Conservation (phyloP, 179 eudicot species). For the Vitellaria paradoxa region DNA sequence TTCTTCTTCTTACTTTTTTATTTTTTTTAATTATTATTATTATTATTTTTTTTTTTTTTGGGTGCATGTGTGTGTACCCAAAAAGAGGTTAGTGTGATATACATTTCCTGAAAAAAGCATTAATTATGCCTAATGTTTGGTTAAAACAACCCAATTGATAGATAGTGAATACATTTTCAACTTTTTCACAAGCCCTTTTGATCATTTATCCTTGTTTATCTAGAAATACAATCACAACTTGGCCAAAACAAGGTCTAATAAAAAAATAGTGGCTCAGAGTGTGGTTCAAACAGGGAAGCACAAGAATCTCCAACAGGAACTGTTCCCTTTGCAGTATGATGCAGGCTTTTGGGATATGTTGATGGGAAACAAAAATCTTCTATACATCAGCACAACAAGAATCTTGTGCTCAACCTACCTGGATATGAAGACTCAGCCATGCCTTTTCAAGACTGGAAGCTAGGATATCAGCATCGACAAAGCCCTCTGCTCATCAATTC, state of each 20-base stretch:
- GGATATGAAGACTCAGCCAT: constrained; percentile 64
- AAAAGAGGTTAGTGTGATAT: not conserved
- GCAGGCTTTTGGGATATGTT: not conserved
- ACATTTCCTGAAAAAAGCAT: not conserved
- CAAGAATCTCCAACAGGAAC: not conserved
- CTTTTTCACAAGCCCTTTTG: not conserved
- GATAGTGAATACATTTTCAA: not conserved
- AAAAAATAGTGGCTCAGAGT: not conserved
- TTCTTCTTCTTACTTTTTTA: too few relatives aligned
- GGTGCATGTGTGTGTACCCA: not conserved
- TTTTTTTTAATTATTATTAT: too few relatives aligned
- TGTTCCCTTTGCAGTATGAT: not conserved
- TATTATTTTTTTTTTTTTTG: too few relatives aligned
- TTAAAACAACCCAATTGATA: not conserved
- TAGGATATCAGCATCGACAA: constrained; percentile 44
- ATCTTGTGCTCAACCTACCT: constrained; percentile 28
- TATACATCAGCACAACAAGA: not conserved
- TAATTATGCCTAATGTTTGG: not conserved
- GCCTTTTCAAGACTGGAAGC: constrained; percentile 55
- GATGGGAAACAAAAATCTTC: not conserved
- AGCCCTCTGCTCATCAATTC: constrained; percentile 38
- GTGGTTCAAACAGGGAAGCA: not conserved
- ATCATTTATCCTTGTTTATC: not conserved
- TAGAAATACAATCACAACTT: not conserved
- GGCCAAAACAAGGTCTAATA: not conserved